Evolutionary conservation across 2,329 filamentous ascomycete genomes (phyloP), one percentile per base, ranked within the genome.

Genomic region (Talaromyces sp.): DNA sequence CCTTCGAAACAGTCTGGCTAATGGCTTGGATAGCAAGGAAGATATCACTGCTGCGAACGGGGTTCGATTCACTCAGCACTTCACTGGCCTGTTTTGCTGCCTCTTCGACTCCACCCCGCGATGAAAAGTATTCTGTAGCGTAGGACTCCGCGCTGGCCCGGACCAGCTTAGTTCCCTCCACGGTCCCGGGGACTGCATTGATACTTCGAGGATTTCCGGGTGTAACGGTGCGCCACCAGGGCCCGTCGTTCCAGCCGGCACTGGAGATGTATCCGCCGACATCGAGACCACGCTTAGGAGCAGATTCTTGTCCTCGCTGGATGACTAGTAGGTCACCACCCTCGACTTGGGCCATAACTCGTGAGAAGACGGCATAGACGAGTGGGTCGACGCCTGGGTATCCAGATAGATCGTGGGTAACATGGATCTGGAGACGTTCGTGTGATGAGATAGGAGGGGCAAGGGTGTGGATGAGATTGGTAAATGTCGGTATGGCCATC

Each of bases 341-440:
- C 75, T 99, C 94, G 41, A 99, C 94, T 76, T 99, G 94, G n/a
- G 91, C 85, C 94, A 99, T 99, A 66, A 99, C 92, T 48, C 91
- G 87, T 50, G 89, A 89, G 77, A 99, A 99, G 58, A 94, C 91
- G 52, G 84, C 83, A 75, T 97, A 91, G 65, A 97, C 90, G 49
- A 97, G 83, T 16, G 93, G 91, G 70, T 97, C 93, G 63, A 99
- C 85, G 16, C 91, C 93, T 2, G 94, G 94, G 71, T 99, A 99
- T 63, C 91, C 91, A 62, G 91, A 86, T 39, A 99, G 84, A 72
- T 97, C 94, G 78, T 99, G 94, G 8, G 93, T 96, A 59, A 94
- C 95, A 77, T 99, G 94, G 65, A 99, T 97, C 66, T 95, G 89
- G 7, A 99, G 88, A 45, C 93, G 90, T 76, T 99, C 94, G 75